Evolutionary conservation across 345 rosid genomes (phyloP).

Genomic region (Physaria fendleri): DNA sequence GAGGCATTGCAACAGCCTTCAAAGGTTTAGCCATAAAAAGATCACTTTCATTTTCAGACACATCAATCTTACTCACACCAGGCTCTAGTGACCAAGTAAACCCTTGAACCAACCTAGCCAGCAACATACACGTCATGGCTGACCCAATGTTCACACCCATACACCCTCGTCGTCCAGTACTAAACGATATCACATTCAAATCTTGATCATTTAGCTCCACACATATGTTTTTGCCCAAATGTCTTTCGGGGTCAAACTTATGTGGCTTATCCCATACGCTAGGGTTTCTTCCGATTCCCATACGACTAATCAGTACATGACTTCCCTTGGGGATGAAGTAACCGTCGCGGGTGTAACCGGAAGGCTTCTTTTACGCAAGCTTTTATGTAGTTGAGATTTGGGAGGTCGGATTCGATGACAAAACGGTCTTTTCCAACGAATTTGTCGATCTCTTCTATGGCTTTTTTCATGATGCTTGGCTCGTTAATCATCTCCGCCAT

Average conservation of each 20-base stretch:
- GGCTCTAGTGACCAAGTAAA: conserved; percentile 36
- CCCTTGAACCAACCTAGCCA: conserved; percentile 48
- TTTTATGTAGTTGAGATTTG: conserved; percentile 39
- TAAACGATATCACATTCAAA: conserved; percentile 36
- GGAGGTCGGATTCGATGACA: conserved; percentile 45
- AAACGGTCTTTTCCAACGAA: conserved; percentile 45
- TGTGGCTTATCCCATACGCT: conserved; percentile 42
- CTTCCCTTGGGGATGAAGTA: conserved; percentile 58
- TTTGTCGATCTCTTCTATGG: conserved; percentile 36
- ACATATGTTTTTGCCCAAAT: conserved; percentile 6
- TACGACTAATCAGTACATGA: conserved; percentile 36
- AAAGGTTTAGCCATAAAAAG: conserved; percentile 28
- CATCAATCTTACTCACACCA: neutral
- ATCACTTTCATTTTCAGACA: conserved; percentile 11
- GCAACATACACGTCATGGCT: conserved; percentile 39
- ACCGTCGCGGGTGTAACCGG: conserved; percentile 49
- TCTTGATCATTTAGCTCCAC: conserved; percentile 31
- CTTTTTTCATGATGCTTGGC: conserved; percentile 37
- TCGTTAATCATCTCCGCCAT: conserved; percentile 50
- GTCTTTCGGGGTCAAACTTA: conserved; percentile 44
- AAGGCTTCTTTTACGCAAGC: conserved; percentile 50
- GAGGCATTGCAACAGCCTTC: conserved; percentile 32
- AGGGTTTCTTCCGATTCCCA: conserved; percentile 44
- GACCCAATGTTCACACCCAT: conserved; percentile 37
- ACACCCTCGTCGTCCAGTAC: conserved; percentile 53